Evolutionary conservation across 192 early-diverging fungal species (phyloP), one percentile per base, ranked within the genome.

Genomic region (Allomyces arbusculus): DNA sequence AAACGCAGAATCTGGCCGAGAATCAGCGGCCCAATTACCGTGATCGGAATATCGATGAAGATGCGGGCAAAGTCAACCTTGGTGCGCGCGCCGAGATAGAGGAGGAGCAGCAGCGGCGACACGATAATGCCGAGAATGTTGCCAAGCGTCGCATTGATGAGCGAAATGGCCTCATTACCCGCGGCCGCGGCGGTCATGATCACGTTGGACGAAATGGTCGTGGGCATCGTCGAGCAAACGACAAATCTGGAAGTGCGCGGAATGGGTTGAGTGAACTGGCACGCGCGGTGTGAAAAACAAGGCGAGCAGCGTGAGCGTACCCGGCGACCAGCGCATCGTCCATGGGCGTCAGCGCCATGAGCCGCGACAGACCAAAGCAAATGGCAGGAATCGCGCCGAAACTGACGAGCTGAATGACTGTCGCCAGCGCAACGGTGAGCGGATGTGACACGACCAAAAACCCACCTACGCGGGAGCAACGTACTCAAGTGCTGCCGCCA

Each of bases 181-280:
- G 68, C 62, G 33, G 85, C 82, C 61, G 82, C 80, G 66, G 80
- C 80, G 20, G 87, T 88, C 87, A 88, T 88, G 65, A 88, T 78
- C 9, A 85, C 84, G 69, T 88, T 88, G 19, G 87, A 88, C 4
- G 85, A 85, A 61, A 88, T 82, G 8, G 87, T 88, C 0, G 87
- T 88, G 0, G 87, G 87, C 5, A 80, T 84, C 10, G 77, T 73
- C 14, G 79, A 80, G 55, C 80, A 78, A 65, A 88, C 80, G 14
- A 86, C 76, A 55, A 88, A 69, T 7, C 33, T 40, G 33, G 4
- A 8, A 0, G 8, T 71, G 70, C 61, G 22, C 22, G 23, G 44
- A 22, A 63, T 44, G 40, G 61, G 44, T 8, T 43, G 20, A 20
- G 10, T 6, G 5, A 12, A 61, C 10, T n/a, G 61, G 33, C n/a